Percentiles rank a stretch among this genome's conserved stretches.
Evolutionary conservation across 768 basidiomycete genomes (phyloP).

Genomic region (Cytidiella melzeri): DNA sequence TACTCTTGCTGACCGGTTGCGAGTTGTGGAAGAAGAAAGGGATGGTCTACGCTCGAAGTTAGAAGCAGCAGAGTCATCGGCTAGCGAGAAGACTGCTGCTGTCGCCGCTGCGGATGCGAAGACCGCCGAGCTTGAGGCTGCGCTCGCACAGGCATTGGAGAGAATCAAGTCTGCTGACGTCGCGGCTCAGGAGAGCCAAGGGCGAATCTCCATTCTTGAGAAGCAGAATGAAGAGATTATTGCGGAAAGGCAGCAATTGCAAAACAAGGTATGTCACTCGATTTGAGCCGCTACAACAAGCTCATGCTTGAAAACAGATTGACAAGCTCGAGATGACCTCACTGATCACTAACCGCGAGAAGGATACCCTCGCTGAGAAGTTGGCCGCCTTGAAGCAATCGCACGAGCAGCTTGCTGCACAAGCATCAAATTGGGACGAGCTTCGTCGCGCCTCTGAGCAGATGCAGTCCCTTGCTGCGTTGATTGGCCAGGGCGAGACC

Average conservation of each 20-base stretch:
- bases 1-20: constrained; percentile 54
- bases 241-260: constrained; percentile 51
- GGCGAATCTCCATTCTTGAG: constrained; percentile 59
- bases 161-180: constrained; percentile 72
- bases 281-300: background rate
- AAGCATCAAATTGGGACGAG: constrained; percentile 77
- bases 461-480: constrained; percentile 56
- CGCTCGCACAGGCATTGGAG: constrained; percentile 64
- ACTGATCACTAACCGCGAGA: constrained; percentile 54
- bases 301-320: constrained; percentile 34
- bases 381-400: constrained; percentile 51
- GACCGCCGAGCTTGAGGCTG: constrained; percentile 63
- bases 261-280: constrained; percentile 46
- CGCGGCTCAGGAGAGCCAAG: constrained; percentile 50
- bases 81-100: constrained; percentile 40
- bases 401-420: constrained; percentile 49
- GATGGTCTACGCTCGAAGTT: constrained; percentile 51
- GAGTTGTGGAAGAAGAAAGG: constrained; percentile 55
- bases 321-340: constrained; percentile 55
- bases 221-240: constrained; percentile 46
- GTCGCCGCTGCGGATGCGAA: constrained; percentile 39
- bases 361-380: constrained; percentile 47
- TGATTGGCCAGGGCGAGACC: constrained; percentile 58
- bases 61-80: constrained; percentile 45
- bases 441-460: constrained; percentile 66